Evolutionary conservation across 2,329 filamentous ascomycete genomes (phyloP).

Genomic region (Orbilia blumenaviensis): DNA sequence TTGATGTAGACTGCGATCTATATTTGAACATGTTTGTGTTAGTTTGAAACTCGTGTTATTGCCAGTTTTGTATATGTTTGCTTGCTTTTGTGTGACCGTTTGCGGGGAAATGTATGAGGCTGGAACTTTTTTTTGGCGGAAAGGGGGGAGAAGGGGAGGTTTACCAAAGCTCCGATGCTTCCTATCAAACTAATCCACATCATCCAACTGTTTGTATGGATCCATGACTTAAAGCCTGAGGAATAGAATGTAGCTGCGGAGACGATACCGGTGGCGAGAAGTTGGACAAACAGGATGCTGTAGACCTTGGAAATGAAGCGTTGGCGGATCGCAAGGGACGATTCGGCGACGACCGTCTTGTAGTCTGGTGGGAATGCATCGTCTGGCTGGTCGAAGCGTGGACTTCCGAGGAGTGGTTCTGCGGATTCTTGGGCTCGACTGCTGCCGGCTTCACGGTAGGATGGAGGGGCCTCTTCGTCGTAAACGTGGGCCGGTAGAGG

Average conservation of each 20-base stretch:
- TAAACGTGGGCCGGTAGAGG: conserved; percentile 40
- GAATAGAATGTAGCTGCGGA: conserved; percentile 88
- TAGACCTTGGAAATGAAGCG: conserved; percentile 98
- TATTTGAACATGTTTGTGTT: background rate
- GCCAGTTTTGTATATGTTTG: background rate
- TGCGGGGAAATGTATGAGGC: background rate
- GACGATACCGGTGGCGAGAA: conserved; percentile 82
- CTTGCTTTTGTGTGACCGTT: conserved; percentile 13
- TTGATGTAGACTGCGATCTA: conserved; percentile 78
- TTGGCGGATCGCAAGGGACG: conserved; percentile 93
- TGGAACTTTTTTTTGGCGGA: background rate
- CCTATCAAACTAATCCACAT: conserved; percentile 78
- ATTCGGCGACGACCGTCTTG: conserved; percentile 90
- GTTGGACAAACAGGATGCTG: conserved; percentile 92
- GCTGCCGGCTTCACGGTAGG: conserved; percentile 45
- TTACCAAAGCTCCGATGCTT: conserved; percentile 71
- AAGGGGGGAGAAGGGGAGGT: background rate
- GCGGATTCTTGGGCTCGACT: conserved; percentile 31
- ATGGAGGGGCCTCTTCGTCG: conserved; percentile 49
- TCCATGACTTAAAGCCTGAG: conserved; percentile 80
- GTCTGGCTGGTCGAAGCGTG: conserved; percentile 42
- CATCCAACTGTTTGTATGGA: conserved; percentile 82
- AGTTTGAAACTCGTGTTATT: background rate
- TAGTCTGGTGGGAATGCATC: conserved; percentile 68
- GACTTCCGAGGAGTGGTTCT: conserved; percentile 41